Evolutionary conservation across 371 early-diverging fungal genomes (phyloP).

Genomic region (Furculomyces boomerangus): DNA sequence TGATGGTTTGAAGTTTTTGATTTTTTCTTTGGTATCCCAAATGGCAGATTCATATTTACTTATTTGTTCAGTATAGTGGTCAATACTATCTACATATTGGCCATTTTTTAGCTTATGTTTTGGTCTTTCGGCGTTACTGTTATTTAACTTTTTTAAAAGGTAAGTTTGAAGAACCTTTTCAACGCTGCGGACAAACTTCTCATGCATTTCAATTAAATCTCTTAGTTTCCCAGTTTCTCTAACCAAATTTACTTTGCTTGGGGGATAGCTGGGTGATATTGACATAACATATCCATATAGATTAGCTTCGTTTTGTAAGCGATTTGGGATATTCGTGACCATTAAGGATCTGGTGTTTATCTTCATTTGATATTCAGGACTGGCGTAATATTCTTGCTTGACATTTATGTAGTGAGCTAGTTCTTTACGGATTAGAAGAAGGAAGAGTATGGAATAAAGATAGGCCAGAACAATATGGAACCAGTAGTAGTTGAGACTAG

Average conservation of each 20-base stretch:
- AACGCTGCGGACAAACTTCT: constrained; percentile 35
- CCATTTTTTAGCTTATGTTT: constrained; percentile 27
- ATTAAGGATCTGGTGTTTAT: constrained; percentile 46
- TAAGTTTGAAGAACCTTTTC: constrained; percentile 45
- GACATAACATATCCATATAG: constrained; percentile 31
- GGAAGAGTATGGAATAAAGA: constrained; percentile 31
- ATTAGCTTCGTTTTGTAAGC: constrained; percentile 33
- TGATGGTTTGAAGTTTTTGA: constrained; percentile 31
- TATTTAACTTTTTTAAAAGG: constrained; percentile 25
- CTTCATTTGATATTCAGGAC: constrained; percentile 35
- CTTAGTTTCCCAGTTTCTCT: constrained; percentile 43
- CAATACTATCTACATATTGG: constrained; percentile 54
- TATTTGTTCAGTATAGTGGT: constrained; percentile 42
- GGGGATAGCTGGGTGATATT: constrained; percentile 25
- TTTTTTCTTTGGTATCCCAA: constrained; percentile 27
- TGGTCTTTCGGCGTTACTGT: constrained; percentile 8
- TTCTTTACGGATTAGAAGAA: constrained; percentile 25
- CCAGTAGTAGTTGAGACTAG: constrained; percentile 31
- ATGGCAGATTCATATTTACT: constrained; percentile 46
- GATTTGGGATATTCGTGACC: constrained; percentile 42
- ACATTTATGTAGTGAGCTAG: constrained; percentile 32
- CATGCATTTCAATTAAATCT: constrained; percentile 48
- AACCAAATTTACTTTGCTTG: constrained; percentile 45
- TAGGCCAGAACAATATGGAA: constrained; percentile 38
- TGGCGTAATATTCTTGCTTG: constrained; percentile 36